phyloP scores from a whole-genome alignment of 805 yeast genomes.

The Cyberlindnera americana region DNA sequence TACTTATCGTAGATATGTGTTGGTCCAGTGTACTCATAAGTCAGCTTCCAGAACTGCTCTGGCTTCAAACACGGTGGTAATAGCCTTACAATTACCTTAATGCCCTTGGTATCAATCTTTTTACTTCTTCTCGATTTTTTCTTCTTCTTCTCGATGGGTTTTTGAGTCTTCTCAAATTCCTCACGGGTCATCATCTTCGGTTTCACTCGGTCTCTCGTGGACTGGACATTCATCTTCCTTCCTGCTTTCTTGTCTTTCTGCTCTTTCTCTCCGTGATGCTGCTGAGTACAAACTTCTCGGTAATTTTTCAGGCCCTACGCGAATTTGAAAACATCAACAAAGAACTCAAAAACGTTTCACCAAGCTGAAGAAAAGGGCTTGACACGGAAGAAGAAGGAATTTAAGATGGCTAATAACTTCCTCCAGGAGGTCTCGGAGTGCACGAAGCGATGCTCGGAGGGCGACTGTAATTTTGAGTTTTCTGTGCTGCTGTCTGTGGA shows the following conservation, averaged over 20 bases:
- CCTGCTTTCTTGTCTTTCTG: too few relatives aligned
- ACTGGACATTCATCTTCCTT: not conserved
- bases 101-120: constrained; percentile 3
- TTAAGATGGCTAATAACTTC: too few relatives aligned
- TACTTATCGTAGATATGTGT: constrained; percentile 26
- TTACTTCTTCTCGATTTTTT: constrained; percentile 1
- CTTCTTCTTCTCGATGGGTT: not conserved
- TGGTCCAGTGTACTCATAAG: constrained; percentile 16
- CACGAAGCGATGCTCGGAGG: too few relatives aligned
- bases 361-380: not conserved
- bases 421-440: not conserved
- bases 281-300: too few relatives aligned
- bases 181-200: constrained; percentile 10
- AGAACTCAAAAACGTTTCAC: not conserved
- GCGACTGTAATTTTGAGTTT: constrained; percentile 6
- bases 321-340: too few relatives aligned
- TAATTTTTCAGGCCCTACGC: too few relatives aligned
- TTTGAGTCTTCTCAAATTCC: constrained; percentile 12
- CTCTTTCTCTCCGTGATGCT: too few relatives aligned
- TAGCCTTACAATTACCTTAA: constrained; percentile 35
- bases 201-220: not conserved
- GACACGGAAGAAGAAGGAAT: too few relatives aligned
- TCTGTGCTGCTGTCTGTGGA: constrained; percentile 15
- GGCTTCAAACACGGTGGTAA: constrained; percentile 40
- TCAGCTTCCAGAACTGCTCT: constrained; percentile 28